Evolutionary conservation across 1,139 yeast genomes (phyloP), one percentile per base, ranked within the genome.

Genomic region (Starmera stellimalicola): DNA sequence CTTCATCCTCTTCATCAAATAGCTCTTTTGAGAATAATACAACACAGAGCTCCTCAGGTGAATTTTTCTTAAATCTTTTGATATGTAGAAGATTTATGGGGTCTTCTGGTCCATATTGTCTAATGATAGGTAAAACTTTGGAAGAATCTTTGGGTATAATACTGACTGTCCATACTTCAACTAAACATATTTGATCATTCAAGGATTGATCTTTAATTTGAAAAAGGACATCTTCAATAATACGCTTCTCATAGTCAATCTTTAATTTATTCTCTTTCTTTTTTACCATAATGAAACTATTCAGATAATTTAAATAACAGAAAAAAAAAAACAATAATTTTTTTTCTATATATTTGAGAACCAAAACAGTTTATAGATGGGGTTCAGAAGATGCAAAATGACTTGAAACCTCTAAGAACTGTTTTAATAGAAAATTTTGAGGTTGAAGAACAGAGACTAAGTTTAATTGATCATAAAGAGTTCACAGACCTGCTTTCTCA

Each of bases 141-240:
- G 45, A 37, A 2, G 78, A 67, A 9, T 55, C 50, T 37, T 48
- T 52, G 0, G 80, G 73, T 7, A 62, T 52, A 7, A 75, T 64
- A 19, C 55, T 55, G 6, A 70, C 57, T 1, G 73, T 61, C 93
- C 94, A 83, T 2, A 71, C 78, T 4, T 60, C 55, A 3, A 65
- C 55, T 9, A 77, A 51, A 5, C 55, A 47, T 5, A 68, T 63
- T 14, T 51, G 52, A 7, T 52, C 43, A 1, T 47, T 42, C 2
- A 40, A 37, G 6, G 44, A 47, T 3, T 45, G 47, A 32, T 58
- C 55, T 36, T 65, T 56, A 3, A 78, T 53, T 42, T 77, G 81
- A 37, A 68, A 60, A 17, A 78, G 57, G 9, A 55, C 51, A 0
- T 61, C 65, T 39, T 71, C 70, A 4, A 77, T 53, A 0, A 70